Percentiles rank a stretch among this genome's conserved stretches.
Conservation (phyloP, 2,329 filamentous ascomycete species). For the Ramularia endophylla region DNA sequence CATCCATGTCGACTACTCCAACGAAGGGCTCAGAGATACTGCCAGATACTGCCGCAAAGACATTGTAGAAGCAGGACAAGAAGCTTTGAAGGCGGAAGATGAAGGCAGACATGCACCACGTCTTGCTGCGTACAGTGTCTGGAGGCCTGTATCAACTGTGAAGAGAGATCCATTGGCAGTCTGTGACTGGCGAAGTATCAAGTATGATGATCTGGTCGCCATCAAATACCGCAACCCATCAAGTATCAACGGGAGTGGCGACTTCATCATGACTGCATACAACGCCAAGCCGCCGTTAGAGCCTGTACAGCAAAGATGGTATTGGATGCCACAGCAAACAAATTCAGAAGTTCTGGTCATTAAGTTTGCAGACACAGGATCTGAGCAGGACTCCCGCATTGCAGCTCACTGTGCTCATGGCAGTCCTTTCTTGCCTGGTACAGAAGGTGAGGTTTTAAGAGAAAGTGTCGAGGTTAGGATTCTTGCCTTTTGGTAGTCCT, state of each 20-base stretch:
- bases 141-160: slow-evolving; percentile 2
- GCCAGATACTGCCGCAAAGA: slow-evolving; percentile 6
- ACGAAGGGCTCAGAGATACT: slow-evolving; percentile 7
- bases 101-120: slow-evolving; percentile 1
- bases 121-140: slow-evolving; percentile 2
- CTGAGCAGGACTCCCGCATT: too few relatives aligned
- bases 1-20: not conserved
- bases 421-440: slow-evolving; percentile 3
- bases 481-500: slow-evolving; percentile 3
- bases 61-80: slow-evolving; percentile 1
- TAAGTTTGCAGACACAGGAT: not conserved
- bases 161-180: slow-evolving; percentile 4
- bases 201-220: not conserved
- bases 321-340: slow-evolving; percentile 5
- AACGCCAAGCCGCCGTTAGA: not conserved
- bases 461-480: slow-evolving; percentile 7
- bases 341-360: slow-evolving; percentile 4
- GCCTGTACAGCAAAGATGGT: slow-evolving; percentile 7
- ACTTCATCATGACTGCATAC: slow-evolving; percentile 1
- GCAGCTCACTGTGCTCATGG: slow-evolving; percentile 1
- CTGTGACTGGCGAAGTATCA: slow-evolving; percentile 2
- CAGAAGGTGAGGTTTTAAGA: slow-evolving; percentile 3
- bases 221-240: slow-evolving; percentile 2
- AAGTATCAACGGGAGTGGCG: not conserved
- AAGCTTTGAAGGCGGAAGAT: slow-evolving; percentile 6